Base-by-base conservation (phyloP, 768 basidiomycete genomes). In the Termitomyces sp. region DNA sequence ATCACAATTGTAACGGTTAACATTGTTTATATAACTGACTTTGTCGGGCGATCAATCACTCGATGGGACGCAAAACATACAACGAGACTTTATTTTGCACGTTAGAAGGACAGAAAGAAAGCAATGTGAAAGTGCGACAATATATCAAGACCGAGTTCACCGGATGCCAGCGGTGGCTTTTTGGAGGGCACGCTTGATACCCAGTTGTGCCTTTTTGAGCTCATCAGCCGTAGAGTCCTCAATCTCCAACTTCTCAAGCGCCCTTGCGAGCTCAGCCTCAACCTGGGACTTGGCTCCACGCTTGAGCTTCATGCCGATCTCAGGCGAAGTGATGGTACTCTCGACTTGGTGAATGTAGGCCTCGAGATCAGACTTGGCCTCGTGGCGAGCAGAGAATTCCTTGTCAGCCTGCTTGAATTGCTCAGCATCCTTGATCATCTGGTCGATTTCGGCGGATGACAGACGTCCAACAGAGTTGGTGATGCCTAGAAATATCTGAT, bases 371-470 rank as follows among this genome's bases (percentile, higher is more conserved):
- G 95, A 92, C 77, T 95, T 97, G 63, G 97, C 95, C 78, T 98
- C 95, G 73, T 99, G 97, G 65, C 91, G 91, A 57, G 95, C 89
- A 63, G 93, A 92, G 85, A 96, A 98, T 74, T 98, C 97, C 81
- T 95, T 97, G 84, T 94, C 91, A 30, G 90, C 93, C 72, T 87
- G 85, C 82, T 95, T 95, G 86, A 85, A 97, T 75, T 95, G 93
- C 76, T 98, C 96, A 56, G 97, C 93, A 71, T 98, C 96, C 83
- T 95, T 95, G 82, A 98, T 97, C 97, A 98, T 98, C 79, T 98
- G 95, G 70, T 98, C 95, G 64, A 99, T 99, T 83, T 99, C 97
- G 67, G 89, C 92, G 55, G 89, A 85, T 50, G 96, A 97, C 67
- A 99, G 86, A 78, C 97, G 95, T 66, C 97, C 97, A 71, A 98